These are phyloP conservation scores for Xylariales sp. DNA, from an alignment of 2,329 filamentous ascomycete species.

Conservation along the genomic window DNA sequence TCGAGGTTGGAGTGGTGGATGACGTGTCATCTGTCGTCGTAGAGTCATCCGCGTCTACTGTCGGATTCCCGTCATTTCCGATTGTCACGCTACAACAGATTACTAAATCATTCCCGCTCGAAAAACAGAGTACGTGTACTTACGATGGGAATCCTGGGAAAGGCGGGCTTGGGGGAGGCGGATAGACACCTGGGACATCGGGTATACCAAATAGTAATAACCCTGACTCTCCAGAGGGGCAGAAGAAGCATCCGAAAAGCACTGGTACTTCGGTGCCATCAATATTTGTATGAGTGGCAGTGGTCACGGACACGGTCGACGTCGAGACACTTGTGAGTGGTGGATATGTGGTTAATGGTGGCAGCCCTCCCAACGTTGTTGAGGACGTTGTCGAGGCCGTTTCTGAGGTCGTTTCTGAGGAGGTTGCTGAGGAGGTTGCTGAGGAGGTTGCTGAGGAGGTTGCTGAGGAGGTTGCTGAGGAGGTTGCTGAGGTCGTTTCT, in stretches of 20 bases:
- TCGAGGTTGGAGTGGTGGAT: slow-evolving; percentile 10
- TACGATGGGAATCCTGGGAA: slow-evolving; percentile 25
- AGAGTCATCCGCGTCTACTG: slow-evolving; percentile 6
- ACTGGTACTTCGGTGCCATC: slow-evolving; percentile 27
- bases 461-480: slow-evolving; percentile 4
- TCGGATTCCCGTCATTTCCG: slow-evolving; percentile 20
- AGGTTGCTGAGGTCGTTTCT: no score
- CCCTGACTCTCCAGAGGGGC: slow-evolving; percentile 19
- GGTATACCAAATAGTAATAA: slow-evolving; percentile 28
- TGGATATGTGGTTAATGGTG: slow-evolving; percentile 24
- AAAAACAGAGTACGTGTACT: background rate
- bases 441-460: background rate
- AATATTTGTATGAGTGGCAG: slow-evolving; percentile 30
- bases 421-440: no score
- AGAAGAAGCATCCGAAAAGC: slow-evolving; percentile 27
- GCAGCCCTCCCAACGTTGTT: background rate
- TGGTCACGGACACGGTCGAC: slow-evolving; percentile 21
- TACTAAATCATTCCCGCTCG: background rate
- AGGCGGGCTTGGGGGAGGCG: slow-evolving; percentile 26
- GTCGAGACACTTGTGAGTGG: slow-evolving; percentile 25
- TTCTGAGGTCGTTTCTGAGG: background rate
- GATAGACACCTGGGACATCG: slow-evolving; percentile 24
- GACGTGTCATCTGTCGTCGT: slow-evolving; percentile 1
- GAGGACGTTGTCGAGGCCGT: slow-evolving; percentile 2
- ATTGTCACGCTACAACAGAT: slow-evolving; percentile 21